Evolutionary conservation across 331 rosid species (phyloP), one percentile per base, ranked within the genome.

Genomic region (Acacia concinna): DNA sequence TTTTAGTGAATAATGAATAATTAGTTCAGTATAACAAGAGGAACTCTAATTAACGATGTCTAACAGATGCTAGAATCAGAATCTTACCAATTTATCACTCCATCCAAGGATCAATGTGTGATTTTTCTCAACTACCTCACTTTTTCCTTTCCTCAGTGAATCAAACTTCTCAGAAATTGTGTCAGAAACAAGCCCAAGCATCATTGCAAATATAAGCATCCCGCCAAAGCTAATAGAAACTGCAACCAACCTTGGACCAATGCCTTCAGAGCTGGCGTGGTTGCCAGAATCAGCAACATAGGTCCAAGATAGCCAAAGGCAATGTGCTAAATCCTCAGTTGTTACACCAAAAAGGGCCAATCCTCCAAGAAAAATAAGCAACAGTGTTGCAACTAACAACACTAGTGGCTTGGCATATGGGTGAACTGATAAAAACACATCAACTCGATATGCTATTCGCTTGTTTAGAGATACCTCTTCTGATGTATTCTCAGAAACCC

Each of bases 161-260:
- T 93, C 98, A 51, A 93, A 90, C 83, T 91, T 93, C 87, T 90
- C 97, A 28, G 96, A 91, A 79, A 93, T 91, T 67, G 97, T 84
- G 84, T 93, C 98, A 20, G 98, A 91, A 49, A 93, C 98, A 63
- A 93, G 96, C 57, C 98, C 98, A 84, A 91, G 98, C 98, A 93
- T 90, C 97, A 93, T 93, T 70, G 98, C 98, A 86, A 93, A 93
- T 77, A 93, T 87, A 79, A 91, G 95, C 98, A 93, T 93, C 82
- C 98, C 97, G 5, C 97, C 98, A 78, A 93, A 91, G 88, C 97
- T 91, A 82, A 93, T 90, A 51, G 92, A 93, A 86, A 93, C 89
- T 1, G 98, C 94, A 79, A 91, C 98, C 43, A 93, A 83, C 86
- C 91, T 91, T n/a, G 91, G 89, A 25, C 92, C 89, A 46, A 87